Conservation (phyloP, 352 stramenopile species). For the Pythium pyrilobum region DNA sequence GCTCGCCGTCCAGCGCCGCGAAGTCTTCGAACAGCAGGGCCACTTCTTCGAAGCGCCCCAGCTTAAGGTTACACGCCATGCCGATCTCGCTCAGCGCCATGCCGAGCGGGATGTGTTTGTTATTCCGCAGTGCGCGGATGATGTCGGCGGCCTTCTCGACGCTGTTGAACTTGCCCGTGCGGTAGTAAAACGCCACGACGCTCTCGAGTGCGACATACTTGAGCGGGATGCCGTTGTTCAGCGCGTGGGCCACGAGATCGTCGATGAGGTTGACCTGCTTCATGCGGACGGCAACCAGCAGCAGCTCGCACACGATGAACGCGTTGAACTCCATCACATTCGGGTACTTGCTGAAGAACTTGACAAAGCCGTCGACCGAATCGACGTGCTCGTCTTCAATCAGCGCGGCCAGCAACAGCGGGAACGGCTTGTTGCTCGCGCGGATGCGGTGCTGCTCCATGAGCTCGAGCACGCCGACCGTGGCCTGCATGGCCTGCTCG, state of each 20-base stretch:
- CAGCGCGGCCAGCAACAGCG: conserved; percentile 35
- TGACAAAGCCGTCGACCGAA: conserved; percentile 32
- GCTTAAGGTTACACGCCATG: conserved; percentile 58
- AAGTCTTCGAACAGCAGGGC: conserved; percentile 77
- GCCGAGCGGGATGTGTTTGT: conserved; percentile 69
- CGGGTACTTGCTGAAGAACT: conserved; percentile 43
- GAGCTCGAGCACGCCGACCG: conserved; percentile 40
- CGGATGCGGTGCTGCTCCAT: conserved; percentile 57
- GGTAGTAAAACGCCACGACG: conserved; percentile 68
- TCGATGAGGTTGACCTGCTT: conserved; percentile 53
- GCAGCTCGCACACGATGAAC: conserved; percentile 59
- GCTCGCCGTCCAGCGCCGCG: conserved; percentile 45
- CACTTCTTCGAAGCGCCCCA: conserved; percentile 55
- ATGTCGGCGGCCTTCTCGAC: conserved; percentile 60
- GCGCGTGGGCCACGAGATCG: conserved; percentile 47
- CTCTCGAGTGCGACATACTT: conserved; percentile 75
- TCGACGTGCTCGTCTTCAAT: conserved; percentile 25
- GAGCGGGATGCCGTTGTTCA: conserved; percentile 60
- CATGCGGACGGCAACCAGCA: conserved; percentile 45
- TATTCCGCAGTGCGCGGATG: conserved; percentile 55
- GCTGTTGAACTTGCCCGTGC: conserved; percentile 49
- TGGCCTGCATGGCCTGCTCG: conserved; percentile 26
- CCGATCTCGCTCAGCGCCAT: conserved; percentile 71
- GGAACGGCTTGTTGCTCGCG: conserved; percentile 43
- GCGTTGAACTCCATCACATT: conserved; percentile 56